Base-by-base conservation (phyloP, 148 eudicot species). In the Arbutus unedo region DNA sequence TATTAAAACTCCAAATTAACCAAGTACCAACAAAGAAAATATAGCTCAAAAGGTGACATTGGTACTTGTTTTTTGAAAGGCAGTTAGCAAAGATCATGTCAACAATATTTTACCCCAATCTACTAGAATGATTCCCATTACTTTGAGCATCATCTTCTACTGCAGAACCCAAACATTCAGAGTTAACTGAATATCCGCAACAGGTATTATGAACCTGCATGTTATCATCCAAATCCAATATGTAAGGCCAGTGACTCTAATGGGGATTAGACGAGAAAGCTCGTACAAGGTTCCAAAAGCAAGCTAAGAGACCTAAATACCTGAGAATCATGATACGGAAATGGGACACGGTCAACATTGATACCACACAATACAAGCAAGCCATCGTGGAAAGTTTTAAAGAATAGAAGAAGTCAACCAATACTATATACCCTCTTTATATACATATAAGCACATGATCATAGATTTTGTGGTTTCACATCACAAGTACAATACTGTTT, bases 121-220 rank as follows among this genome's bases (percentile, higher is more conserved):
- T 84, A 76, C 77, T 66, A 66, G 81, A 80, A 77, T 82, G 84
- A 31, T 85, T 81, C 50, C 78, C 84, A 72, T 85, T 85, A 85
- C 89, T 87, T 74, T 89, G 89, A 86, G 85, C 82, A 79, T 85
- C 92, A 67, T 87, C 90, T 79, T 86, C 85, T 79, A 51, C 78
- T 70, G 86, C 79, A 84, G 88, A 82, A 83, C 86, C 84, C 75
- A 83, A 87, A 81, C 83, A 57, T 48, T 82, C 81, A 59, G 88
- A 81, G 77, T 89, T 87, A 55, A 51, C 85, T 68, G 77, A 56
- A 55, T 83, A 78, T 67, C 84, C 90, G 78, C 74, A 88, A 59
- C 86, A 78, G 56, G 79, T 81, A 76, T 89, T 83, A 83, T 88
- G 86, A 75, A 87, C 89, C 91, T 90, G 88, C 78, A 86, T 21